Conservation (phyloP, 2,329 filamentous ascomycete genomes). For the Paecilomyces sp. region DNA sequence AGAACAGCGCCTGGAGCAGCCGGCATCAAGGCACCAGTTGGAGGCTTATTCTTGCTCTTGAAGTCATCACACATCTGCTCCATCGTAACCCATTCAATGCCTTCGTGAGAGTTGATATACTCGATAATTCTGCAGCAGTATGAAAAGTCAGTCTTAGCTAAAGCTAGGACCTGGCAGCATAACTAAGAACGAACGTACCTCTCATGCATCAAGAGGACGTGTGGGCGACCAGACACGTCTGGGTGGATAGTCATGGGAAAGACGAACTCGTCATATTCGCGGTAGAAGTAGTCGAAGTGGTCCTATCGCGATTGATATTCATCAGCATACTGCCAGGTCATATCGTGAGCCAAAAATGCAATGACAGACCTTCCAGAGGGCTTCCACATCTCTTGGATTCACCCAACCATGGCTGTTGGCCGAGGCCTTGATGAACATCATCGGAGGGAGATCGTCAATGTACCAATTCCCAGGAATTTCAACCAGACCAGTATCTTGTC, state of each 20-base stretch:
- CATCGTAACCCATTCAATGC: conserved; percentile 46
- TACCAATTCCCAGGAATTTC: conserved; percentile 41
- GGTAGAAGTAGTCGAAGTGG: conserved; percentile 62
- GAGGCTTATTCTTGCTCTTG: conserved; percentile 56
- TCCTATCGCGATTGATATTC: conserved; percentile 59
- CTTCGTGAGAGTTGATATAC: conserved; percentile 57
- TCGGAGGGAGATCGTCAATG: conserved; percentile 37
- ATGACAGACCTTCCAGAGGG: conserved; percentile 44
- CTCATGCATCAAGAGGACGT: conserved; percentile 68
- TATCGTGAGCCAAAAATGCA: conserved; percentile 4
- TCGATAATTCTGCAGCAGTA: conserved; percentile 49
- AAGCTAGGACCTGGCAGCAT: neutral
- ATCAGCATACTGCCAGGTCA: conserved; percentile 15
- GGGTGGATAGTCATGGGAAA: conserved; percentile 74
- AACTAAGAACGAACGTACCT: conserved; percentile 37
- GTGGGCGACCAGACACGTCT: conserved; percentile 63
- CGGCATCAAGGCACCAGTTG: conserved; percentile 44
- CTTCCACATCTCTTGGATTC: conserved; percentile 51
- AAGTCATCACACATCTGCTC: conserved; percentile 67
- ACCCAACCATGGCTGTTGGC: conserved; percentile 53
- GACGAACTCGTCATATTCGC: conserved; percentile 69
- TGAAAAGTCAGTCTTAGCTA: conserved; percentile 5
- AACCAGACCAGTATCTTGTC: conserved; percentile 32
- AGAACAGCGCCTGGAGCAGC: conserved; percentile 6
- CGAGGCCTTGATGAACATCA: conserved; percentile 41